Conservation (phyloP, 352 stramenopile species). For the Globisporangium acanthophoron region DNA sequence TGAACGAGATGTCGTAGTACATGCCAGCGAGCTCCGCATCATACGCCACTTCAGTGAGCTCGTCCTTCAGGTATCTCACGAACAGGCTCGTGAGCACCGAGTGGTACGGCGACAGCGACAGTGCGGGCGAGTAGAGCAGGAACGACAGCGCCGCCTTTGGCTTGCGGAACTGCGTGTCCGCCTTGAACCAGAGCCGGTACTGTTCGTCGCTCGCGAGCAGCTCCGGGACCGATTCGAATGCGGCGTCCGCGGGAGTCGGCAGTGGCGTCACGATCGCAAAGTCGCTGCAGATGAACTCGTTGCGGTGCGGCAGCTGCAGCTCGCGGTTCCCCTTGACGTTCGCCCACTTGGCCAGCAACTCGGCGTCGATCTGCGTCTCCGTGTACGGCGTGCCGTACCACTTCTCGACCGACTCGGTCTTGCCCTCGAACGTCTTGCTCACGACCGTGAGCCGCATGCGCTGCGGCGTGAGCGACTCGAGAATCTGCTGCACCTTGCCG, state of each 20-base stretch:
- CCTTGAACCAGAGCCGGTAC: constrained; percentile 55
- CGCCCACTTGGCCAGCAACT: constrained; percentile 37
- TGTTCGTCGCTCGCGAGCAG: constrained; percentile 27
- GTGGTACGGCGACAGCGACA: constrained; percentile 54
- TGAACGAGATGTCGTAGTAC: constrained; percentile 41
- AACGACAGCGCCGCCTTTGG: constrained; percentile 89
- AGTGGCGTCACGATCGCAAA: constrained; percentile 41
- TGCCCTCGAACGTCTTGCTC: constrained; percentile 59
- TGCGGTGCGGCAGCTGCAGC: constrained; percentile 52
- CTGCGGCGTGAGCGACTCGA: constrained; percentile 39
- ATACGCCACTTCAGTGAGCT: constrained; percentile 79
- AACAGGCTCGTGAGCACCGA: constrained; percentile 75
- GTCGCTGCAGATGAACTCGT: constrained; percentile 77
- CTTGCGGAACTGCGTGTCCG: constrained; percentile 87
- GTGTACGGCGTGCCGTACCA: constrained; percentile 73
- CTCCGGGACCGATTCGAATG: constrained; percentile 3
- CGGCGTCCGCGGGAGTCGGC: background rate
- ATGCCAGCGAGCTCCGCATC: constrained; percentile 73
- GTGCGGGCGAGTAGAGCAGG: constrained; percentile 50
- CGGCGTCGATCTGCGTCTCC: constrained; percentile 23
- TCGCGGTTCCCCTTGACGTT: constrained; percentile 19
- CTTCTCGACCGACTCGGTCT: constrained; percentile 38
- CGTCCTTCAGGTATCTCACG: constrained; percentile 73
- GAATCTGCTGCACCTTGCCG: constrained; percentile 39
- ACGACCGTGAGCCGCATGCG: constrained; percentile 64